These are phyloP conservation scores for Coemansia sp. DNA, from an alignment of 192 early-diverging fungal species.

Conservation along the genomic window DNA sequence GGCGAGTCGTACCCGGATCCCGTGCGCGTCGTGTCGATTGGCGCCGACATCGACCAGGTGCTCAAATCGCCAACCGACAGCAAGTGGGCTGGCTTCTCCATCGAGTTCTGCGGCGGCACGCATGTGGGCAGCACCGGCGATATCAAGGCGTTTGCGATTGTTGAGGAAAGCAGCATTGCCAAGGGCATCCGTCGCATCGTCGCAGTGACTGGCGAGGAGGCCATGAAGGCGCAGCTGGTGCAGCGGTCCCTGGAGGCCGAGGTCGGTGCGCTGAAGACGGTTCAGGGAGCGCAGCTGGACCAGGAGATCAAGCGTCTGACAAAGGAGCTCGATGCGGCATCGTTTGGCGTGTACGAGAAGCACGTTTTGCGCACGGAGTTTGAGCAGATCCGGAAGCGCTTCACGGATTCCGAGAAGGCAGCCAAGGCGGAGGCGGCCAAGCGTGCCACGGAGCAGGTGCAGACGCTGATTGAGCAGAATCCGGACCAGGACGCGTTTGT, in stretches of 20 bases:
- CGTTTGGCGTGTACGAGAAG: conserved; percentile 81
- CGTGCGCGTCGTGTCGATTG: conserved; percentile 94
- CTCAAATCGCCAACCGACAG: conserved; percentile 74
- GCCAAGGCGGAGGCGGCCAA: conserved; percentile 83
- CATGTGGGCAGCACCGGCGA: conserved; percentile 89
- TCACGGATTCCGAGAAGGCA: conserved; percentile 87
- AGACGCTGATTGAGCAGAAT: conserved; percentile 68
- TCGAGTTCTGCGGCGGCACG: conserved; percentile 99
- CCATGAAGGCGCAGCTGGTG: conserved; percentile 64
- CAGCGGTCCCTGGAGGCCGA: conserved; percentile 71
- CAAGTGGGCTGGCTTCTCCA: conserved; percentile 78
- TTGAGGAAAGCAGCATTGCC: conserved; percentile 90
- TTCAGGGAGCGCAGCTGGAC: conserved; percentile 69
- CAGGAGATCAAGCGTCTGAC: conserved; percentile 72
- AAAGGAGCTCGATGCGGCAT: conserved; percentile 77
- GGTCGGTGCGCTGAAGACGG: conserved; percentile 59
- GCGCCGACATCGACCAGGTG: conserved; percentile 84
- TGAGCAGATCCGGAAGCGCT: conserved; percentile 73
- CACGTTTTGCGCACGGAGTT: conserved; percentile 70
- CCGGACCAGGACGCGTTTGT: conserved; percentile 57
- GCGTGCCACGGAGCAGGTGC: conserved; percentile 76
- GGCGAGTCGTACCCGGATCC: conserved; percentile 98
- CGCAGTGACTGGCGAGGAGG: conserved; percentile 92
- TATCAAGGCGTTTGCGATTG: conserved; percentile 80
- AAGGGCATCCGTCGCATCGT: conserved; percentile 96